Percentiles rank a stretch among this genome's conserved stretches.
Conservation (phyloP, 2,329 filamentous ascomycete species). For the Apiospora phragmitis region DNA sequence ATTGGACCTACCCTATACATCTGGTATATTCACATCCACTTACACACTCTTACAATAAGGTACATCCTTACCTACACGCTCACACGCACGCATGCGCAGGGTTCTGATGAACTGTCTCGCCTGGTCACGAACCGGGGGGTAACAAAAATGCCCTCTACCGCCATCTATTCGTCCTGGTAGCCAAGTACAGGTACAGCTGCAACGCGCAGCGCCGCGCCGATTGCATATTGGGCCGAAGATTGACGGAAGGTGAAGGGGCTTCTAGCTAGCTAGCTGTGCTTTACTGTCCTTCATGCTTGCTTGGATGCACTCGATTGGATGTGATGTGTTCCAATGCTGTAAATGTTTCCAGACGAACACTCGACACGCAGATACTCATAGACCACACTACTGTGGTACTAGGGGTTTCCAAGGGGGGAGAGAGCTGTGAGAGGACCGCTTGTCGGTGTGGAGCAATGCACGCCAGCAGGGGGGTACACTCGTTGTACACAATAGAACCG, state of each 20-base stretch:
- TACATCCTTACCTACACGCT: not conserved
- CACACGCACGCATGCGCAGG: not conserved
- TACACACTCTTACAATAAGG: slow-evolving; percentile 4
- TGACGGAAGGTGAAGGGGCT: not conserved
- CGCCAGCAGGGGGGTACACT: not conserved
- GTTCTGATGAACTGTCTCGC: not conserved
- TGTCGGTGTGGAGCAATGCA: slow-evolving; percentile 3
- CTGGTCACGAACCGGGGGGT: not conserved
- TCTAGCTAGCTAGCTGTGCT: not conserved
- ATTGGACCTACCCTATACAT: not conserved
- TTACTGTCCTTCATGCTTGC: not conserved
- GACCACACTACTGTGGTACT: not conserved
- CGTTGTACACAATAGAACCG: slow-evolving; percentile 8
- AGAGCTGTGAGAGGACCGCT: slow-evolving; percentile 1
- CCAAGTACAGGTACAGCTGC: not conserved
- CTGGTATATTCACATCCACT: not conserved
- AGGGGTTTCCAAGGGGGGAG: not conserved
- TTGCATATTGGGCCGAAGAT: not conserved
- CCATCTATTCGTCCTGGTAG: not conserved
- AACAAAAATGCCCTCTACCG: not conserved
- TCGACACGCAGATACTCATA: not conserved
- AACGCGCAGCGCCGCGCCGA: not conserved
- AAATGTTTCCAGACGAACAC: not conserved
- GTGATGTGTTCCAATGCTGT: not conserved
- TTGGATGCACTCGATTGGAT: not conserved